Evolutionary conservation across 257 asterid genomes (phyloP), one percentile per base, ranked within the genome.

Genomic region (Echites panduratus): DNA sequence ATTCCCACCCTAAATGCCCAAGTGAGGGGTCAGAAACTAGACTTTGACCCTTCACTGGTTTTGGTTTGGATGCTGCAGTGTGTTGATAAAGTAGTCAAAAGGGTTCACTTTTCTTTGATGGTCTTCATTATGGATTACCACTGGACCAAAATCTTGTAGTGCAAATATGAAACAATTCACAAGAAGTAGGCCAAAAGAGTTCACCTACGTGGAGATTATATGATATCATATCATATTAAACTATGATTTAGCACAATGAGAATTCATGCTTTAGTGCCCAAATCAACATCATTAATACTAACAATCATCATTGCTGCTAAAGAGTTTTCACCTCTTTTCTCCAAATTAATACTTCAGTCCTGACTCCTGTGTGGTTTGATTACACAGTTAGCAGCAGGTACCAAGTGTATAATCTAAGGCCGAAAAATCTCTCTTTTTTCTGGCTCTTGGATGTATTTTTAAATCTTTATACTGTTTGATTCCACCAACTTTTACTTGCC

Each of bases 171-270:
- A 61, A 61, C n/a, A 61, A 6, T 29, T 61, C 3, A 32, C 68
- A 35, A 62, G 26, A 35, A 35, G 0, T 63, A 38, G 68, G 68
- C 38, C 69, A 64, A 64, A 64, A 64, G n/a, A 63, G 47, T 63
- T 32, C 14, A 63, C n/a, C 22, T 16, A 17, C 17, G 19, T 38
- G 27, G 11, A 19, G 49, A 35, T 0, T 64, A 19, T n/a, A n/a
- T n/a, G n/a, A n/a, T n/a, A n/a, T n/a, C n/a, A n/a, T n/a, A 11
- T 9, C 49, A 8, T 4, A 64, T 35, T 64, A 64, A 32, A 64
- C 7, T 20, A 64, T 64, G 69, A 64, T n/a, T 64, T 38, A 4
- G 2, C 16, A 35, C 69, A 64, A 35, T 63, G 24, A 17, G 40
- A 26, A 17, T 10, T 16, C 48, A 7, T 32, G 13, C 7, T 13